A percentile compares a stretch with the other conserved stretches of the same genome.
Conservation (phyloP, 2,329 filamentous ascomycete genomes). For the Geosmithia putterillii region DNA sequence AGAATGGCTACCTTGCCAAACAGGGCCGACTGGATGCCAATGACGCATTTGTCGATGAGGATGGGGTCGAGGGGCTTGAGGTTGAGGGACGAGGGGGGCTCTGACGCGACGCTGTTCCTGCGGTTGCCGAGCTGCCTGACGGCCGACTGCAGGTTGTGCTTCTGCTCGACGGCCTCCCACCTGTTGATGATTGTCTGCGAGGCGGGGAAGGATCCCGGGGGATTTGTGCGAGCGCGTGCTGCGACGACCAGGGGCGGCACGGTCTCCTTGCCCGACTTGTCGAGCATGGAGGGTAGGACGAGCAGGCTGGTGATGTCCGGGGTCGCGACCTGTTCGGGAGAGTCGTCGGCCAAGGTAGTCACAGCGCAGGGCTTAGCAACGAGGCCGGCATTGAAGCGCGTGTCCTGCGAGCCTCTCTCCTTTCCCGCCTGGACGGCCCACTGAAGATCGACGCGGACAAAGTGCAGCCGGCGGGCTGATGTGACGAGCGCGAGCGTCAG, state of each 20-base stretch:
- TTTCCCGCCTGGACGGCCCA: conserved; percentile 55
- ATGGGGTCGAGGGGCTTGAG: conserved; percentile 58
- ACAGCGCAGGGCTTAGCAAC: conserved; percentile 43
- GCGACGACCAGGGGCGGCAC: conserved; percentile 55
- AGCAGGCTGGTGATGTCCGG: conserved; percentile 62
- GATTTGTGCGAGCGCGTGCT: conserved; percentile 52
- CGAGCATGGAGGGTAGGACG: conserved; percentile 54
- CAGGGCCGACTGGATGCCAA: conserved; percentile 56
- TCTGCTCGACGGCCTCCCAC: conserved; percentile 66
- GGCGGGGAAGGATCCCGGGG: conserved; percentile 39
- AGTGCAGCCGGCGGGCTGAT: conserved; percentile 56
- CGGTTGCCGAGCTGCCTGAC: conserved; percentile 63
- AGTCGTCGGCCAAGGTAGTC: conserved; percentile 43
- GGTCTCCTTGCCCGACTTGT: conserved; percentile 43
- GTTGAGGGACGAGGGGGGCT: conserved; percentile 18
- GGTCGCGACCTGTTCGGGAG: conserved; percentile 36
- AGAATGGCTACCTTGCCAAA: conserved; percentile 62
- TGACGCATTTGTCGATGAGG: conserved; percentile 55
- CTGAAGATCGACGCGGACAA: conserved; percentile 61
- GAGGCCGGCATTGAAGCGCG: conserved; percentile 38
- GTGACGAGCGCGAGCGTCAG: conserved; percentile 58
- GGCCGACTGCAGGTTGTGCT: conserved; percentile 57
- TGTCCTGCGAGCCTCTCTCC: conserved; percentile 30
- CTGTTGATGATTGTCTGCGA: conserved; percentile 65
- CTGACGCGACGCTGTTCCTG: conserved; percentile 36